A percentile compares a stretch with the other conserved stretches of the same genome.
These are phyloP conservation scores for Rubroshorea leprosula DNA, from an alignment of 345 rosid species.

Conservation along the genomic window DNA sequence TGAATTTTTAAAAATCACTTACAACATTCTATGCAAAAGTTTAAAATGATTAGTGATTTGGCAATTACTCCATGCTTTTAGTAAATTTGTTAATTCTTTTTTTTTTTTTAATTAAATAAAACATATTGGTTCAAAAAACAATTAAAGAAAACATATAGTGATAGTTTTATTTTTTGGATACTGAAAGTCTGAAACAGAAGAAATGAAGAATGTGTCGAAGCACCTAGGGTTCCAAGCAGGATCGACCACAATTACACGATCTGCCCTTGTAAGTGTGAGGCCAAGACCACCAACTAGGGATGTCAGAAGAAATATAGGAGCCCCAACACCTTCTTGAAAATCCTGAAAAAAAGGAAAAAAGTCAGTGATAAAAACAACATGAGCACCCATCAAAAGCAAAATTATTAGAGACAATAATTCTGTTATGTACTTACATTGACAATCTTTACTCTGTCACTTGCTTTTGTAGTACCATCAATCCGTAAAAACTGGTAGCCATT, in stretches of 20 bases:
- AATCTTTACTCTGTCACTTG: constrained; percentile 69
- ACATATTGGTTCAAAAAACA: too few species aligned
- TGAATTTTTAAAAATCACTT: too few species aligned
- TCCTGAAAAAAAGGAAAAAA: constrained; percentile 40
- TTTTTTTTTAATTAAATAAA: too few species aligned
- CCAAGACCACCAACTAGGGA: constrained; percentile 99
- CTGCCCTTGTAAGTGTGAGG: constrained; percentile 94
- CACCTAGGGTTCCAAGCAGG: constrained; percentile 99
- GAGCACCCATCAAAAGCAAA: constrained; percentile 5
- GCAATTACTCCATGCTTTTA: neutral
- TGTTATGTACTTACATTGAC: constrained; percentile 74
- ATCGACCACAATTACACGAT: constrained; percentile 95
- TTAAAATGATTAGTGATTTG: neutral
- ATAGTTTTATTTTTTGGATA: too few species aligned
- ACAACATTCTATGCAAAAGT: neutral
- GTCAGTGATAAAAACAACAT: neutral
- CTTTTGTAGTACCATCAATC: constrained; percentile 93
- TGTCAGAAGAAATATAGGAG: constrained; percentile 89
- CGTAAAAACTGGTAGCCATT: constrained; percentile 66
- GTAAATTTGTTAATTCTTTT: too few species aligned
- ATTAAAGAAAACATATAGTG: too few species aligned
- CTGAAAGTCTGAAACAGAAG: neutral
- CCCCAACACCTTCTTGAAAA: constrained; percentile 70
- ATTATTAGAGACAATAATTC: neutral
- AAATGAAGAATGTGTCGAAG: constrained; percentile 8